Evolutionary conservation across 164 flowering plant species (phyloP).

Genomic region (Magnolia officinalis): DNA sequence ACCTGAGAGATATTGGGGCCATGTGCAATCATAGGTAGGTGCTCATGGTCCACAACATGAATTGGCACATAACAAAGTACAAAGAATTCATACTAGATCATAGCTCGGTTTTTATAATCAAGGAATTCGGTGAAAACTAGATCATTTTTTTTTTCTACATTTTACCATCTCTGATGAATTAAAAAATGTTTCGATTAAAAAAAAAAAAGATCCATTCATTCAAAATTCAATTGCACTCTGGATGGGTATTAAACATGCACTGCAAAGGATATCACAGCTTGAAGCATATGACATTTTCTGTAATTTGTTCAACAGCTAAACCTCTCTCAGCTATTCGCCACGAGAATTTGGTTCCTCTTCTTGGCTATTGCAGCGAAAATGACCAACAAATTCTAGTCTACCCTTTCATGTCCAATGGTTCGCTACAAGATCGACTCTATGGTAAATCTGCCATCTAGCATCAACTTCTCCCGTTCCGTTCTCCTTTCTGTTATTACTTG

Average conservation of each 20-base stretch:
- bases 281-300: not conserved
- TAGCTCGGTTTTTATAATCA: no score
- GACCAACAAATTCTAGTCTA: constrained; percentile 83
- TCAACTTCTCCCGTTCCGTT: not conserved
- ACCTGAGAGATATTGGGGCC: not conserved
- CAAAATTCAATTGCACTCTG: not conserved
- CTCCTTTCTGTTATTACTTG: constrained; percentile 7
- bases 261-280: not conserved
- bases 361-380: constrained; percentile 69
- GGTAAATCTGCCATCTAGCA: constrained; percentile 33
- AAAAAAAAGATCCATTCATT: no score
- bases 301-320: constrained; percentile 44
- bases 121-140: no score
- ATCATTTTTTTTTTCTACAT: no score
- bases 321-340: constrained; percentile 63
- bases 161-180: no score
- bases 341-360: constrained; percentile 77
- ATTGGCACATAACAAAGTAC: no score
- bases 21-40: not conserved
- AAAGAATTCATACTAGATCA: no score
- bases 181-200: no score
- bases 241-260: not conserved
- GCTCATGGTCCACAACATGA: no score
- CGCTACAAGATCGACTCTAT: constrained; percentile 80
- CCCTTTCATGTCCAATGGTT: constrained; percentile 87